A percentile compares a stretch with the other conserved stretches of the same genome.
Evolutionary conservation across 345 rosid species (phyloP).

Genomic region (Streptanthus diversifolius): DNA sequence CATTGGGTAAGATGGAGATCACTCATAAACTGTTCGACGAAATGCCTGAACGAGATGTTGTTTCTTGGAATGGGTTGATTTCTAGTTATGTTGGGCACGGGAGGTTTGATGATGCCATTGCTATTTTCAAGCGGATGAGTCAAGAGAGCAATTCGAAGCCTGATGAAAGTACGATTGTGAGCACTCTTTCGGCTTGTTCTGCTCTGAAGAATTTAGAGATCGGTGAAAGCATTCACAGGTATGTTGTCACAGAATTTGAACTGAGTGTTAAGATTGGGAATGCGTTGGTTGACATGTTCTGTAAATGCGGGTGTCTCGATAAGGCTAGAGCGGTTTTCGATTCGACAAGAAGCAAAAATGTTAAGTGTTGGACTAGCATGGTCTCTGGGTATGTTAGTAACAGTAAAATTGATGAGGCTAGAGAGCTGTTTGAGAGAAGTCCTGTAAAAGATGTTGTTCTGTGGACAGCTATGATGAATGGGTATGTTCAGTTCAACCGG

Average conservation of each 20-base stretch:
- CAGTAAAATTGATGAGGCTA: conserved; percentile 53
- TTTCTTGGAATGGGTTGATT: conserved; percentile 74
- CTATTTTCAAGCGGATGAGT: conserved; percentile 46
- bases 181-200: conserved; percentile 66
- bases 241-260: conserved; percentile 39
- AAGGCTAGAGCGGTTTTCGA: conserved; percentile 50
- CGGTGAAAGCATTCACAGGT: conserved; percentile 51
- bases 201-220: conserved; percentile 48
- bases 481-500: conserved; percentile 62
- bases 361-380: conserved; percentile 74
- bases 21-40: conserved; percentile 56
- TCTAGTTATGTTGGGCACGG: conserved; percentile 49
- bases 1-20: conserved; percentile 35
- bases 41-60: conserved; percentile 61
- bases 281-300: conserved; percentile 66
- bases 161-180: conserved; percentile 60
- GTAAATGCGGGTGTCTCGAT: conserved; percentile 58
- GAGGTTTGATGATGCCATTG: conserved; percentile 52
- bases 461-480: conserved; percentile 91
- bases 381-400: conserved; percentile 55
- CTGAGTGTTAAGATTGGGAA: conserved; percentile 52
- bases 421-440: conserved; percentile 66
- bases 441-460: conserved; percentile 61
- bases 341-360: conserved; percentile 49
- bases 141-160: conserved; percentile 43